These are phyloP conservation scores for Neurospora tetraspora DNA, from an alignment of 495 filamentous ascomycete genomes.

Conservation along the genomic window DNA sequence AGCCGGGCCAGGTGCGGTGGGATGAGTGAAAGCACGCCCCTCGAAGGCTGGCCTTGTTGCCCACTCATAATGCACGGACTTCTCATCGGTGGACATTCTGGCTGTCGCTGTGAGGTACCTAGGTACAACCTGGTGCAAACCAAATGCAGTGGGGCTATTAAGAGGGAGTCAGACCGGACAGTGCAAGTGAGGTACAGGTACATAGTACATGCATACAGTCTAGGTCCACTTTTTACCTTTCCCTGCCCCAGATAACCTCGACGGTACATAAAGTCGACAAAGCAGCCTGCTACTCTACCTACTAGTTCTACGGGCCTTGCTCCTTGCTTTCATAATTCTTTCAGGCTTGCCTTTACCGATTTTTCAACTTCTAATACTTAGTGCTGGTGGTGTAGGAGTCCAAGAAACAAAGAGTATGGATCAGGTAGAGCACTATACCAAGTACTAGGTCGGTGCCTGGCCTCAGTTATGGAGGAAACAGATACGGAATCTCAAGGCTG, in stretches of 20 bases:
- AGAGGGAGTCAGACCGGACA: neutral
- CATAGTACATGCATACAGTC: neutral
- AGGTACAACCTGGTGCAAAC: neutral
- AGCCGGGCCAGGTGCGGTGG: neutral
- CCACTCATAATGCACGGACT: neutral
- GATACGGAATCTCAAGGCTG: neutral
- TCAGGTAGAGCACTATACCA: neutral
- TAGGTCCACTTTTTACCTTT: neutral
- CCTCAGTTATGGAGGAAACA: neutral
- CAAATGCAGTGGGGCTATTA: neutral
- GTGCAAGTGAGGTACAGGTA: neutral
- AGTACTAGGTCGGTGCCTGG: neutral
- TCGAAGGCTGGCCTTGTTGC: neutral
- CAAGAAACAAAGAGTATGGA: neutral
- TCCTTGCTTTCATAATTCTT: neutral
- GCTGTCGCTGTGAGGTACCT: neutral
- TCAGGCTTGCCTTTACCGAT: neutral
- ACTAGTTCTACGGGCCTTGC: neutral
- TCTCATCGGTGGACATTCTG: neutral
- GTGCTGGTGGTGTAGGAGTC: neutral
- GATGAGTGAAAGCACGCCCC: neutral
- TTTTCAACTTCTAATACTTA: neutral
- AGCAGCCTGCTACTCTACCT: neutral
- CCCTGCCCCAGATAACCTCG: neutral
- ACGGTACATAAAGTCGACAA: neutral